Percentiles rank a stretch among this genome's conserved stretches.
Conservation (phyloP, 1,139 yeast genomes). For the Blastobotrys niveus region DNA sequence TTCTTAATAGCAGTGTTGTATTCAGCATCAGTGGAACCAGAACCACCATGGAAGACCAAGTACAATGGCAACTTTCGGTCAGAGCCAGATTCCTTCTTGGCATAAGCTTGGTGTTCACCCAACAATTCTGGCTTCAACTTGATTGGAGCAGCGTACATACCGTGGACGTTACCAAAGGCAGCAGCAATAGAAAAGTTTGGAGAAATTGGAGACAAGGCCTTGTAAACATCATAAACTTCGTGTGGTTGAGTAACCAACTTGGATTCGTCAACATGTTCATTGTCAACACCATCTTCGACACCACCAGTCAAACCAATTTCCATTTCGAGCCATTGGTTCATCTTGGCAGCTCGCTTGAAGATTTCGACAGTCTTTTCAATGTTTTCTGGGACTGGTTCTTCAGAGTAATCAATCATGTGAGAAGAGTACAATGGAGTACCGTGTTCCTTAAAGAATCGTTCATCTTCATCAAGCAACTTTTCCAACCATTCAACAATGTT, state of each 20-base stretch:
- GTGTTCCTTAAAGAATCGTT: conserved; percentile 74
- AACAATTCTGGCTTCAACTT: conserved; percentile 86
- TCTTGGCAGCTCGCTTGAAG: conserved; percentile 88
- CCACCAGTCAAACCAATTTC: conserved; percentile 99
- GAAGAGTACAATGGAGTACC: conserved; percentile 98
- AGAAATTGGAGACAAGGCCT: conserved; percentile 84
- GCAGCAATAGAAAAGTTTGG: conserved; percentile 99
- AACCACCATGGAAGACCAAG: conserved; percentile 99
- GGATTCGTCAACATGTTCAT: conserved; percentile 84
- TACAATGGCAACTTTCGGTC: conserved; percentile 68
- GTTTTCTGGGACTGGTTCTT: conserved; percentile 94
- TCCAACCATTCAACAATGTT: conserved; percentile 98
- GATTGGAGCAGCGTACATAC: conserved; percentile 99
- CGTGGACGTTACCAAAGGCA: conserved; percentile 99
- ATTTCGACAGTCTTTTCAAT: conserved; percentile 90
- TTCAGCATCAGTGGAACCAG: conserved; percentile 92
- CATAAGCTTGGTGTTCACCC: conserved; percentile 90
- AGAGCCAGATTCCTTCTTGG: conserved; percentile 55
- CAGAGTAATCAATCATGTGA: conserved; percentile 98
- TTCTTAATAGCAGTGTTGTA: conserved; percentile 82
- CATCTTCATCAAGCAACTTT: conserved; percentile 96
- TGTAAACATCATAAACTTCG: conserved; percentile 86
- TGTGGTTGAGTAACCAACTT: conserved; percentile 92
- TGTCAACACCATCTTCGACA: conserved; percentile 99
- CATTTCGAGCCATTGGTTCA: conserved; percentile 99